A percentile compares a stretch with the other conserved stretches of the same genome.
Evolutionary conservation across 495 filamentous ascomycete genomes (phyloP).

Genomic region (Penicillium roqueforti): DNA sequence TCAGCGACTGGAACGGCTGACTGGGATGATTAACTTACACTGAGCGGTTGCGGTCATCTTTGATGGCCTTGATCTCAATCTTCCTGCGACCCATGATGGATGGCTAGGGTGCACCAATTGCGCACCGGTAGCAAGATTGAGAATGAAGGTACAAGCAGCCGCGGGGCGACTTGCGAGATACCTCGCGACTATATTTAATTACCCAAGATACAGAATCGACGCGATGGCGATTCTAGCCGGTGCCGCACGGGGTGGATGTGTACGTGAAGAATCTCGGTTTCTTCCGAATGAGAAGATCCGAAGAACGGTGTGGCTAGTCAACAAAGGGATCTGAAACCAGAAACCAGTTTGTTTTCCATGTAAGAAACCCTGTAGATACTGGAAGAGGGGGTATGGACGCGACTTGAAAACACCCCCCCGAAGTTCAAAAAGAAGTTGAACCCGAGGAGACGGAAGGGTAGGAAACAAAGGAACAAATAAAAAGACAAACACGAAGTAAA

Average conservation of each 20-base stretch:
- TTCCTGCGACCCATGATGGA: slow-evolving; percentile 62
- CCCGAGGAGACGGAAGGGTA: slow-evolving; percentile 6
- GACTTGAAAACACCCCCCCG: slow-evolving; percentile 4
- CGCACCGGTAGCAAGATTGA: slow-evolving; percentile 4
- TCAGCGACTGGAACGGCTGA: neutral
- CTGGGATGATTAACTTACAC: slow-evolving; percentile 62
- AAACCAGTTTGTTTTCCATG: neutral
- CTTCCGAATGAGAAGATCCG: neutral
- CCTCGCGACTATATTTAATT: neutral
- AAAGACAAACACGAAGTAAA: slow-evolving; percentile 14
- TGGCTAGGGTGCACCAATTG: slow-evolving; percentile 12
- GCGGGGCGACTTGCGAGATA: neutral
- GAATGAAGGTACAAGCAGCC: neutral
- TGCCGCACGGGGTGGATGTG: neutral
- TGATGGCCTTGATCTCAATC: slow-evolving; percentile 99
- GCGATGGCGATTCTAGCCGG: slow-evolving; percentile 6
- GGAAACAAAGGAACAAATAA: neutral
- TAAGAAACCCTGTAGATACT: slow-evolving; percentile 4
- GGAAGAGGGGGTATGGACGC: slow-evolving; percentile 2
- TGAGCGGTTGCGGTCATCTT: slow-evolving; percentile 97
- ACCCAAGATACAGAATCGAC: slow-evolving; percentile 1
- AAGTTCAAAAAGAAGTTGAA: slow-evolving; percentile 2
- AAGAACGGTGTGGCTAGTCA: neutral
- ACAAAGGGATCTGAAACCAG: neutral
- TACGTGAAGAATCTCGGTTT: neutral